Evolutionary conservation across 305 asterid genomes (phyloP).

Genomic region (Fraxinus platypoda): DNA sequence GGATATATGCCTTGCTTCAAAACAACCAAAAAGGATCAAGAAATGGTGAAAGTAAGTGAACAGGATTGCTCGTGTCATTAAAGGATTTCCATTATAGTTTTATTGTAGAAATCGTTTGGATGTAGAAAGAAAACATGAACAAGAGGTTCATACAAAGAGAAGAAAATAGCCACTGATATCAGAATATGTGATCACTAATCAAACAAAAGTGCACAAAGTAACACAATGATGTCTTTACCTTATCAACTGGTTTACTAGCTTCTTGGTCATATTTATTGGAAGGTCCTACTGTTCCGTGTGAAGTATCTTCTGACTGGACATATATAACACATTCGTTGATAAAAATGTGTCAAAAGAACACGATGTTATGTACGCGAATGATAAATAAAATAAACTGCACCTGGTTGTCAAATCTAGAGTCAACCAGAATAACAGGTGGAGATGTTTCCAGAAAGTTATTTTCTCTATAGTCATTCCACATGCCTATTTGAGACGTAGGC

Average conservation of each 20-base stretch:
- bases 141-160: background rate
- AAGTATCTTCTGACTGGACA: slow-evolving; percentile 69
- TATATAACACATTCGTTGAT: slow-evolving; percentile 11
- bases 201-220: background rate
- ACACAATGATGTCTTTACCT: slow-evolving; percentile 41
- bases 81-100: background rate
- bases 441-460: slow-evolving; percentile 49
- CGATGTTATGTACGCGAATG: background rate
- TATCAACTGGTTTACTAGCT: slow-evolving; percentile 59
- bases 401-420: slow-evolving; percentile 58
- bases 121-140: background rate
- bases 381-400: slow-evolving; percentile 27
- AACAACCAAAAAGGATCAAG: background rate
- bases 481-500: slow-evolving; percentile 59
- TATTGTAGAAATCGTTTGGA: background rate
- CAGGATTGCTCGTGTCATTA: background rate
- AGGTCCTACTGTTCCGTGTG: slow-evolving; percentile 61
- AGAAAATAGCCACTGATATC: background rate
- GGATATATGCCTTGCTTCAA: background rate
- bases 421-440: slow-evolving; percentile 49
- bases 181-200: background rate
- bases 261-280: slow-evolving; percentile 67
- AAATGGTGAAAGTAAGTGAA: background rate
- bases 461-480: slow-evolving; percentile 78
- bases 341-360: slow-evolving; percentile 10